Evolutionary conservation across 768 basidiomycete species (phyloP).

Genomic region (Russula sp.): DNA sequence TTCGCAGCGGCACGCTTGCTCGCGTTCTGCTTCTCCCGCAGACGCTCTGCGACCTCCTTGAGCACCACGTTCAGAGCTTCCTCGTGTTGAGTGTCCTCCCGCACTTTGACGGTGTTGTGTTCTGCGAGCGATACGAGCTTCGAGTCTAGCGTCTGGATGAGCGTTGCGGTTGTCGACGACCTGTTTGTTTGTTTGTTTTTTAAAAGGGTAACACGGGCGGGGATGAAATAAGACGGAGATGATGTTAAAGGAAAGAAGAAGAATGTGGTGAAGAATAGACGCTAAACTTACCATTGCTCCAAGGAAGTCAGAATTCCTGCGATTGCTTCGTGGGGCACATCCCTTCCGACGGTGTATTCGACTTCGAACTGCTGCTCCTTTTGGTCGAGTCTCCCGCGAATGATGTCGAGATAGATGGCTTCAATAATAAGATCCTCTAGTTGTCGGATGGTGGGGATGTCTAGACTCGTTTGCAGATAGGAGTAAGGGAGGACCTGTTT

Average conservation of each 20-base stretch:
- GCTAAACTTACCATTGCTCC: slow-evolving; percentile 53
- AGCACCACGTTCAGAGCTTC: slow-evolving; percentile 49
- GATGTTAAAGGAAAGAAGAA: background rate
- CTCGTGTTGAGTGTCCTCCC: slow-evolving; percentile 54
- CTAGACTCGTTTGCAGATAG: slow-evolving; percentile 62
- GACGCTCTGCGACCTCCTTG: slow-evolving; percentile 61
- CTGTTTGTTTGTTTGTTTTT: slow-evolving; percentile 48
- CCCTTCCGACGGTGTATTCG: slow-evolving; percentile 89
- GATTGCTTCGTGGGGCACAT: slow-evolving; percentile 74
- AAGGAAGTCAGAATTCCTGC: slow-evolving; percentile 59
- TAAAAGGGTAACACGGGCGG: slow-evolving; percentile 23
- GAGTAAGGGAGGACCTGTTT: slow-evolving; percentile 78
- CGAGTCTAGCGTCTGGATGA: slow-evolving; percentile 68
- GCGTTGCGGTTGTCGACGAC: slow-evolving; percentile 66
- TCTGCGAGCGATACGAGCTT: slow-evolving; percentile 59
- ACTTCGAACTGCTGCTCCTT: slow-evolving; percentile 86
- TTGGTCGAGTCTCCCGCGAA: slow-evolving; percentile 92
- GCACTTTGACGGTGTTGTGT: slow-evolving; percentile 43
- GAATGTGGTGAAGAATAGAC: no score
- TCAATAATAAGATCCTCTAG: slow-evolving; percentile 98
- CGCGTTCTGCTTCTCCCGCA: slow-evolving; percentile 44
- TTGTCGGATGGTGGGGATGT: slow-evolving; percentile 76
- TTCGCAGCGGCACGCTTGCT: slow-evolving; percentile 25
- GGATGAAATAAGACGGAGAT: background rate
- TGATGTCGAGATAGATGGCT: slow-evolving; percentile 86